phyloP scores from a whole-genome alignment of 148 eudicot species.

The Diospyros lotus region DNA sequence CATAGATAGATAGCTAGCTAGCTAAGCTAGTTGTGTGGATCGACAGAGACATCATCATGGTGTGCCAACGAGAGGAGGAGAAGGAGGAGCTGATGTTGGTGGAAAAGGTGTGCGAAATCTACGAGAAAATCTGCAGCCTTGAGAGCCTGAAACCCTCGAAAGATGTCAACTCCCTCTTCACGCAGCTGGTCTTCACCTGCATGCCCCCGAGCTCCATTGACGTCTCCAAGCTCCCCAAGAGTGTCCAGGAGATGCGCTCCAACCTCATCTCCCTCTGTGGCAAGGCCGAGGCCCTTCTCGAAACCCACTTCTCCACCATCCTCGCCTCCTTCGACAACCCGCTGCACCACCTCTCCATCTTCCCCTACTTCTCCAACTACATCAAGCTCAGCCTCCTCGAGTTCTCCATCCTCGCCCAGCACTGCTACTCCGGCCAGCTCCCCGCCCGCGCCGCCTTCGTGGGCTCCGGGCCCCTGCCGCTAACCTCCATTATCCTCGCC shows the following conservation, averaged over 20 bases:
- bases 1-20: too few species aligned
- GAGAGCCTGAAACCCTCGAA: conserved; percentile 50
- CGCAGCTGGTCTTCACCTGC: conserved; percentile 63
- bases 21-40: too few species aligned
- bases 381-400: conserved; percentile 69
- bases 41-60: conserved; percentile 47
- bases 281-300: conserved; percentile 73
- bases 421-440: conserved; percentile 12
- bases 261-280: conserved; percentile 71
- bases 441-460: conserved; percentile 63
- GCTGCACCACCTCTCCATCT: conserved; percentile 57
- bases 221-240: conserved; percentile 45
- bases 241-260: conserved; percentile 59
- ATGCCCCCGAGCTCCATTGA: conserved; percentile 73
- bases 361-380: conserved; percentile 76
- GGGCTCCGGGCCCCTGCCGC: conserved; percentile 93
- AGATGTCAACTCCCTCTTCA: conserved; percentile 57
- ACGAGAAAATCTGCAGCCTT: conserved; percentile 42
- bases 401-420: conserved; percentile 42
- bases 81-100: conserved; percentile 34
- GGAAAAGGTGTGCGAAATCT: conserved; percentile 33
- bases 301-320: conserved; percentile 63
- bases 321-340: conserved; percentile 55
- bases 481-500: conserved; percentile 79
- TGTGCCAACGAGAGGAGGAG: conserved; percentile 18